Evolutionary conservation across 495 filamentous ascomycete species (phyloP).

Genomic region (Aspergillus bertholletiae): DNA sequence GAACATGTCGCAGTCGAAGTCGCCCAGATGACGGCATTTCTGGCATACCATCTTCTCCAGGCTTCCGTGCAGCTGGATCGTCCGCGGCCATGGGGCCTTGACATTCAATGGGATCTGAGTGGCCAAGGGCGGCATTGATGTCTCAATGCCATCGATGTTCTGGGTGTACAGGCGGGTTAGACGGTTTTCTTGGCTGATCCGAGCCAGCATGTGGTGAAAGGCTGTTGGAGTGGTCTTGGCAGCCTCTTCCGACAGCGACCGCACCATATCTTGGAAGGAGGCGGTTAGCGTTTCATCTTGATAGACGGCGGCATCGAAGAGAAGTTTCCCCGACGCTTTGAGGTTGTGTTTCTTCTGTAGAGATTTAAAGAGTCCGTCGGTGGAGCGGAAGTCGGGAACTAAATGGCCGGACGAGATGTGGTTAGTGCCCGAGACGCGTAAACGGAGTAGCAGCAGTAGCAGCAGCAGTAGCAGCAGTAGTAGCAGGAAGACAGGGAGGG

Average conservation of each 20-base stretch:
- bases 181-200: slow-evolving; percentile 81
- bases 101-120: slow-evolving; percentile 68
- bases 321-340: slow-evolving; percentile 88
- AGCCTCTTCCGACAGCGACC: slow-evolving; percentile 73
- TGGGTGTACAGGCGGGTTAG: slow-evolving; percentile 92
- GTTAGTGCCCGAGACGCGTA: neutral
- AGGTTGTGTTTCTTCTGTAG: slow-evolving; percentile 81
- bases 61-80: slow-evolving; percentile 91
- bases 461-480: no score
- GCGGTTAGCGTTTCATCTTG: slow-evolving; percentile 81
- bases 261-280: slow-evolving; percentile 94
- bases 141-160: slow-evolving; percentile 94
- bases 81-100: slow-evolving; percentile 89
- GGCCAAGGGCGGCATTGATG: slow-evolving; percentile 70
- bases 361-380: slow-evolving; percentile 79
- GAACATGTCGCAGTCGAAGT: slow-evolving; percentile 78
- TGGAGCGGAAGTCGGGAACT: slow-evolving; percentile 97
- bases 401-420: slow-evolving; percentile 3
- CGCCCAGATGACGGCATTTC: slow-evolving; percentile 75
- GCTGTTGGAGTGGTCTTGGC: slow-evolving; percentile 74
- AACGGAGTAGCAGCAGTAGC: no score
- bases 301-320: slow-evolving; percentile 98
- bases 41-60: slow-evolving; percentile 94
- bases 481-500: slow-evolving; percentile 56
- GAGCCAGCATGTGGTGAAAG: slow-evolving; percentile 93